Percentiles rank a stretch among this genome's conserved stretches.
phyloP scores from a whole-genome alignment of 2,329 filamentous ascomycete species.

The Alternaria tenuissima region DNA sequence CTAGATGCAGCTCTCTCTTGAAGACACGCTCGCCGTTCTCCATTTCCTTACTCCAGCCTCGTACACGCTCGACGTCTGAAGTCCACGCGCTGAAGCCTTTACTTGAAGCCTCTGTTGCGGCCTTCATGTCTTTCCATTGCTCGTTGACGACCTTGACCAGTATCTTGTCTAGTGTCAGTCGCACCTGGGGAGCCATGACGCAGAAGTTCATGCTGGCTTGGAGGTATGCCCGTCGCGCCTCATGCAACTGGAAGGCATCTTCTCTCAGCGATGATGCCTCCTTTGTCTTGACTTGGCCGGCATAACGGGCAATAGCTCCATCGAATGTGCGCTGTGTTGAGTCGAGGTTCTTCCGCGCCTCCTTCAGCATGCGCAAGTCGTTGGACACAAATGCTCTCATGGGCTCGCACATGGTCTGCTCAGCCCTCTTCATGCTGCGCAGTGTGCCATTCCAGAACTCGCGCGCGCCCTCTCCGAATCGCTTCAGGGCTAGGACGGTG shows the following conservation, averaged over 20 bases:
- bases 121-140: conserved; percentile 86
- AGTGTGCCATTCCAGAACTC: conserved; percentile 87
- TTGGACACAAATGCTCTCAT: conserved; percentile 78
- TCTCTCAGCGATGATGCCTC: conserved; percentile 90
- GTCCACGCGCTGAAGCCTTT: conserved; percentile 71
- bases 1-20: conserved; percentile 78
- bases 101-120: conserved; percentile 70
- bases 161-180: conserved; percentile 83
- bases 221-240: conserved; percentile 88
- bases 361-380: conserved; percentile 87
- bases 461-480: conserved; percentile 82
- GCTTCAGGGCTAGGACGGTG: conserved; percentile 83
- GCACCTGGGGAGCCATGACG: conserved; percentile 83
- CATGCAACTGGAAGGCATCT: conserved; percentile 94
- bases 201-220: conserved; percentile 95
- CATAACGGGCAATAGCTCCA: conserved; percentile 79
- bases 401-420: conserved; percentile 79
- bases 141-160: conserved; percentile 86
- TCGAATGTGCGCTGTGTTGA: conserved; percentile 86
- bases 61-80: conserved; percentile 87
- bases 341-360: conserved; percentile 78
- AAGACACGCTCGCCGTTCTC: conserved; percentile 86
- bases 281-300: conserved; percentile 88
- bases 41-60: conserved; percentile 94
- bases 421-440: conserved; percentile 77